Percentiles rank a stretch among this genome's conserved stretches.
Evolutionary conservation across 257 asterid species (phyloP).

Genomic region (Lycium ferocissimum): DNA sequence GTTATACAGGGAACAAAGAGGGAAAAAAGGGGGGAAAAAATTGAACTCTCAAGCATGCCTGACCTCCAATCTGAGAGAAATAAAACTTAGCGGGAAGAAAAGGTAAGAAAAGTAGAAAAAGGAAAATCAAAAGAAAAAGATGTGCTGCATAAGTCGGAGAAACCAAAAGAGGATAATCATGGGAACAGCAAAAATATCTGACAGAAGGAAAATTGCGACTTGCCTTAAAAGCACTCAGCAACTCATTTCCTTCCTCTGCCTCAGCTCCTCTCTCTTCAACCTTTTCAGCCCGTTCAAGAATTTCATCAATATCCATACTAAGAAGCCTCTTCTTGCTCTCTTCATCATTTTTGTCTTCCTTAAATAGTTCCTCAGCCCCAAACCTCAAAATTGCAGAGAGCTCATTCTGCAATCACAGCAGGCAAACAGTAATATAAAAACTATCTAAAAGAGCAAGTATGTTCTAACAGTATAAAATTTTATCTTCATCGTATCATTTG

Average conservation of each 20-base stretch:
- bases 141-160: neutral
- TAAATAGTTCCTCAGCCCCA: constrained; percentile 98
- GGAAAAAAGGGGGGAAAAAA: neutral
- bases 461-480: neutral
- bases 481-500: neutral
- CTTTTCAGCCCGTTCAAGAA: constrained; percentile 99
- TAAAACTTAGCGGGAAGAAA: neutral
- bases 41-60: neutral
- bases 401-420: constrained; percentile 72
- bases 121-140: constrained; percentile 16
- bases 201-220: constrained; percentile 30
- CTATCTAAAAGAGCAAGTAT: neutral
- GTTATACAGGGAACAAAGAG: neutral
- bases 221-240: constrained; percentile 93
- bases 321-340: constrained; percentile 96
- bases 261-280: constrained; percentile 85
- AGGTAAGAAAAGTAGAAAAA: neutral
- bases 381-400: constrained; percentile 97
- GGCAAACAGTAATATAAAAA: constrained; percentile 6
- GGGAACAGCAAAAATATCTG: neutral
- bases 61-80: constrained; percentile 14
- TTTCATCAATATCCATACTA: constrained; percentile 94
- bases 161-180: neutral
- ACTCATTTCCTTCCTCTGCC: constrained; percentile 78
- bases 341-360: constrained; percentile 92